phyloP scores from a whole-genome alignment of 2,329 filamentous ascomycete genomes.

The Trichoderma cornu-damae region DNA sequence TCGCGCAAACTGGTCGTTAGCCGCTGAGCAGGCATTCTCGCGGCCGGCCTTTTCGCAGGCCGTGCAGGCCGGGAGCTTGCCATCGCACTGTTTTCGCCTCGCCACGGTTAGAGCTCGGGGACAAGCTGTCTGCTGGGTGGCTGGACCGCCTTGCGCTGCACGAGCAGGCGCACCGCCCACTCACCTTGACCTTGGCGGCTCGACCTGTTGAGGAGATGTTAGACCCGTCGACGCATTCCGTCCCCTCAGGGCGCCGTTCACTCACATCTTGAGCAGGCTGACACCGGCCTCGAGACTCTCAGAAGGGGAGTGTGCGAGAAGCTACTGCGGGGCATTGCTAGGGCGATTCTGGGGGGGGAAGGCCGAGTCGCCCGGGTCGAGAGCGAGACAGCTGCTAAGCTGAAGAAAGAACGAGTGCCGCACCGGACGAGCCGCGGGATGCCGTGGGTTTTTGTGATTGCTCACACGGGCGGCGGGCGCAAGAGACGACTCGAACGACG shows the following conservation, averaged over 20 bases:
- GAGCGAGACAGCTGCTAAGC: neutral
- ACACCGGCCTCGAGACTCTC: slow-evolving; percentile 72
- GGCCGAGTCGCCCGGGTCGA: slow-evolving; percentile 3
- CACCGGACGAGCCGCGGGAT: neutral
- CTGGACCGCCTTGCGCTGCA: neutral
- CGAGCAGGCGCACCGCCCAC: slow-evolving; percentile 12
- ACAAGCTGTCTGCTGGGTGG: neutral
- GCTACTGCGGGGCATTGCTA: slow-evolving; percentile 42
- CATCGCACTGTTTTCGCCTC: slow-evolving; percentile 75
- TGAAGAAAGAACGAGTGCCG: neutral
- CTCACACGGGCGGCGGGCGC: neutral
- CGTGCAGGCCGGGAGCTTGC: slow-evolving; percentile 89
- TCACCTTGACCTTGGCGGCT: slow-evolving; percentile 84
- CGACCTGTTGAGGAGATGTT: slow-evolving; percentile 49
- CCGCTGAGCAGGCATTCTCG: slow-evolving; percentile 81
- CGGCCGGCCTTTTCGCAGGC: slow-evolving; percentile 90
- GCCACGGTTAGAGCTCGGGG: neutral
- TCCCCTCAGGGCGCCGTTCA: slow-evolving; percentile 7
- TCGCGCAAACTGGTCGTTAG: slow-evolving; percentile 90
- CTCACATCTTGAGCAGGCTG: slow-evolving; percentile 71
- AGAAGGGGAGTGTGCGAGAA: slow-evolving; percentile 55
- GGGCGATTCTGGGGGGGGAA: slow-evolving; percentile 3
- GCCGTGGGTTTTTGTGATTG: neutral
- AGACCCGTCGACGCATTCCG: slow-evolving; percentile 1
- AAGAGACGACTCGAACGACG: neutral